A percentile compares a stretch with the other conserved stretches of the same genome.
phyloP scores from a whole-genome alignment of 768 basidiomycete species.

The Phylloporus sp. region DNA sequence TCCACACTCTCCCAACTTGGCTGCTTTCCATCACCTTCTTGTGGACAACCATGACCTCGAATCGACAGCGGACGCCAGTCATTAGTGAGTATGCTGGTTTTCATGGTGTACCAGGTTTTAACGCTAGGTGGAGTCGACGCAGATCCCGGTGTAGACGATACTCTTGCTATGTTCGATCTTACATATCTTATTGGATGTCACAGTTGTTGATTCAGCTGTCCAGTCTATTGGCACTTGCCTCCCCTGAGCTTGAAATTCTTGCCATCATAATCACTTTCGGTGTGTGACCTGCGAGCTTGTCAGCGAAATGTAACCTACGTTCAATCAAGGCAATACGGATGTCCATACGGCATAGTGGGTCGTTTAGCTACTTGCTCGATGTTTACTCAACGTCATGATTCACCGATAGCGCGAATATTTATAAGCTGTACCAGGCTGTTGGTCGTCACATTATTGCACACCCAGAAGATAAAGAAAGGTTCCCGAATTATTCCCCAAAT shows the following conservation, averaged over 20 bases:
- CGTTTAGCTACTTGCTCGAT: neutral
- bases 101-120: neutral
- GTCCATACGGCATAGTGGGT: slow-evolving; percentile 53
- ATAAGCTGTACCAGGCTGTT: slow-evolving; percentile 71
- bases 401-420: slow-evolving; percentile 55
- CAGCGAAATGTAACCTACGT: neutral
- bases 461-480: slow-evolving; percentile 52
- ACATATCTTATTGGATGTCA: neutral
- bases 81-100: slow-evolving; percentile 51
- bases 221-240: slow-evolving; percentile 73
- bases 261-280: slow-evolving; percentile 76
- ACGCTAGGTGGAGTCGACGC: slow-evolving; percentile 58
- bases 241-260: slow-evolving; percentile 77
- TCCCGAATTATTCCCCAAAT: slow-evolving; percentile 52
- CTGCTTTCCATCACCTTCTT: neutral
- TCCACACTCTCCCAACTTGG: neutral
- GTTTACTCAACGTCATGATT: neutral
- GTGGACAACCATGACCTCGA: slow-evolving; percentile 14
- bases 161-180: slow-evolving; percentile 60
- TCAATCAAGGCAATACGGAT: slow-evolving; percentile 63
- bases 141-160: slow-evolving; percentile 84
- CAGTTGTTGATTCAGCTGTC: neutral
- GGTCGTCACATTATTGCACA: slow-evolving; percentile 49
- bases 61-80: slow-evolving; percentile 43
- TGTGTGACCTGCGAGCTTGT: slow-evolving; percentile 28